Base-by-base conservation (phyloP, 108 stramenopile species). In the Skeletonema potamos region DNA sequence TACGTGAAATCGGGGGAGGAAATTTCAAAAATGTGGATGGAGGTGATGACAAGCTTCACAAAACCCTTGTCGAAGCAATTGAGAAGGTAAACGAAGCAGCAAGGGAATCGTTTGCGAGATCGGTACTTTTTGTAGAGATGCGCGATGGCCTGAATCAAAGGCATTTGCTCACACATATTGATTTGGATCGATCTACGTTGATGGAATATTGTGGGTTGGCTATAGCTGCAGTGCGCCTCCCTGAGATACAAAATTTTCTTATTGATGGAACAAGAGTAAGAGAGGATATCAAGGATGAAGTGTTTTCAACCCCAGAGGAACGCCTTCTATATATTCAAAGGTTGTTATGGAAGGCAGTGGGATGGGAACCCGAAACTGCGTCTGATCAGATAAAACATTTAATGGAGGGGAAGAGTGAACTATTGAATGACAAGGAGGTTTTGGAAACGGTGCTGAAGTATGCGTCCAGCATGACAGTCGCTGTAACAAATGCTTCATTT, bases 141-240 rank as follows among this genome's bases (percentile, higher is more conserved):
- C 44, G 33, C 4, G 60, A 68, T 46, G 32, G 61, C 18, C 5
- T 13, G 10, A 37, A 61, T 15, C 36, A 56, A 55, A 28, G 24
- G 22, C 24, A 44, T 36, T 13, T 46, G 6, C 20, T 18, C 18
- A 46, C 44, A 6, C n/a, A 17, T 20, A 13, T 6, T 18, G 44
- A 58, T 58, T 15, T 46, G 18, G 29, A 13, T 28, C 34, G 33
- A 33, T 68, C 48, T 26, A 0, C 12, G 3, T 58, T 32, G 58
- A 32, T 92, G 81, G 88, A 92, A 63, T 92, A 74, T 55, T 79
- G 76, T 54, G 88, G 70, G 28, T 62, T 92, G 27, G 74, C 74
- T 55, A 68, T 81, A 13, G 61, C 82, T 18, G 77, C 85, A 17
- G 64, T 89, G 9, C 77, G 74, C 24, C 68, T 89, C 8, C 65